These are phyloP conservation scores for Russula emetica DNA, from an alignment of 768 basidiomycete species.

Conservation along the genomic window DNA sequence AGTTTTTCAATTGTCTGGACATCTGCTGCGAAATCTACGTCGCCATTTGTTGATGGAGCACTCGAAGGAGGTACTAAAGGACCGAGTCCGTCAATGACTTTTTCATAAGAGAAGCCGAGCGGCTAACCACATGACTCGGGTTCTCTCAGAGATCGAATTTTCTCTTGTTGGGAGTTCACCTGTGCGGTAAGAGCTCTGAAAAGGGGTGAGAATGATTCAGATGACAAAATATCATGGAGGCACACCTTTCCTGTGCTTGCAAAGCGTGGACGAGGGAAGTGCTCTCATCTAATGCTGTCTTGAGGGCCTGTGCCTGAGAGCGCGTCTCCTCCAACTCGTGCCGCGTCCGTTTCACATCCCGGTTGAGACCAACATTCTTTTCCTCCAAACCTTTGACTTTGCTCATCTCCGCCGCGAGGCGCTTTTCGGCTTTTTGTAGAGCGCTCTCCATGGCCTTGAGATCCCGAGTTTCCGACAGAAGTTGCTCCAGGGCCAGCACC, in stretches of 20 bases:
- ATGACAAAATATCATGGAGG: not conserved
- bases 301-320: constrained; percentile 31
- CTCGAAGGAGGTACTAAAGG: constrained; percentile 1
- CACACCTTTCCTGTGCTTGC: constrained; percentile 31
- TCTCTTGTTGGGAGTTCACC: constrained; percentile 7
- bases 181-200: constrained; percentile 22
- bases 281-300: constrained; percentile 27
- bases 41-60: not conserved
- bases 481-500: constrained; percentile 52
- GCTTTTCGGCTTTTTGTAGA: constrained; percentile 26
- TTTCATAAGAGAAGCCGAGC: too few species aligned
- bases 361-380: constrained; percentile 43
- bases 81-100: not conserved
- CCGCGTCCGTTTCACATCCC: constrained; percentile 51
- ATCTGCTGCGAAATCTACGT: constrained; percentile 12
- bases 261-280: constrained; percentile 32
- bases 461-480: constrained; percentile 42
- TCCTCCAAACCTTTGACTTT: constrained; percentile 42
- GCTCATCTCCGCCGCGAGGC: constrained; percentile 41
- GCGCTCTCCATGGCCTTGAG: constrained; percentile 37
- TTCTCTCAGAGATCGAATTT: not conserved
- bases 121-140: not conserved
- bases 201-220: not conserved
- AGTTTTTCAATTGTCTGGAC: constrained; percentile 48
- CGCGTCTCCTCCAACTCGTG: constrained; percentile 42